phyloP scores from a whole-genome alignment of 2,329 filamentous ascomycete genomes.

The Penicillium expansum region DNA sequence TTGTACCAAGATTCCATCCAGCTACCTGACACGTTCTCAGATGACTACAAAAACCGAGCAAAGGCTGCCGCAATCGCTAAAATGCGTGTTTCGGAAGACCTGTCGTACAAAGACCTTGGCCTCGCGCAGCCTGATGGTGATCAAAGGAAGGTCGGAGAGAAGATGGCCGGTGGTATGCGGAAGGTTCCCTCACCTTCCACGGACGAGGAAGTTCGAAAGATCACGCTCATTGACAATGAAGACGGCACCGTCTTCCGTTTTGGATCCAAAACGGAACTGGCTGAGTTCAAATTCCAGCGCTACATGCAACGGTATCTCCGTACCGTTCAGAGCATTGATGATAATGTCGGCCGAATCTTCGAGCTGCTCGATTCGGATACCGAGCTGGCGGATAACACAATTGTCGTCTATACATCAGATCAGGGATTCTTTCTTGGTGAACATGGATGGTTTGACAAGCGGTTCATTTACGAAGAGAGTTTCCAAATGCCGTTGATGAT shows the following conservation, averaged over 20 bases:
- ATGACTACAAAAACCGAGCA: slow-evolving; percentile 56
- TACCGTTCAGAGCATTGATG: slow-evolving; percentile 53
- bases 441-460: slow-evolving; percentile 59
- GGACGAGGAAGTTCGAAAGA: slow-evolving; percentile 28
- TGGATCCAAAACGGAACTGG: slow-evolving; percentile 41
- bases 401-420: slow-evolving; percentile 56
- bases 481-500: slow-evolving; percentile 58
- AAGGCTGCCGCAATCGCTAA: slow-evolving; percentile 51
- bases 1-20: slow-evolving; percentile 49
- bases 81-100: slow-evolving; percentile 52
- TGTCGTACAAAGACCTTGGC: slow-evolving; percentile 52
- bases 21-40: slow-evolving; percentile 53
- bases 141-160: slow-evolving; percentile 37
- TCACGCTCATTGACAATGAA: slow-evolving; percentile 48
- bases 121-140: slow-evolving; percentile 53
- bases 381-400: slow-evolving; percentile 46
- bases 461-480: slow-evolving; percentile 58
- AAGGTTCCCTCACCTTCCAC: slow-evolving; percentile 39
- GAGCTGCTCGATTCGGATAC: slow-evolving; percentile 45
- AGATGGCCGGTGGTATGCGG: slow-evolving; percentile 29
- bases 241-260: slow-evolving; percentile 50
- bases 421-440: slow-evolving; percentile 58
- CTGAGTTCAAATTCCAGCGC: slow-evolving; percentile 56
- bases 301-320: slow-evolving; percentile 58
- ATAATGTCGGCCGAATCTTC: slow-evolving; percentile 52